Evolutionary conservation across 305 asterid genomes (phyloP), one percentile per base, ranked within the genome.

Genomic region (Striga hermonthica): DNA sequence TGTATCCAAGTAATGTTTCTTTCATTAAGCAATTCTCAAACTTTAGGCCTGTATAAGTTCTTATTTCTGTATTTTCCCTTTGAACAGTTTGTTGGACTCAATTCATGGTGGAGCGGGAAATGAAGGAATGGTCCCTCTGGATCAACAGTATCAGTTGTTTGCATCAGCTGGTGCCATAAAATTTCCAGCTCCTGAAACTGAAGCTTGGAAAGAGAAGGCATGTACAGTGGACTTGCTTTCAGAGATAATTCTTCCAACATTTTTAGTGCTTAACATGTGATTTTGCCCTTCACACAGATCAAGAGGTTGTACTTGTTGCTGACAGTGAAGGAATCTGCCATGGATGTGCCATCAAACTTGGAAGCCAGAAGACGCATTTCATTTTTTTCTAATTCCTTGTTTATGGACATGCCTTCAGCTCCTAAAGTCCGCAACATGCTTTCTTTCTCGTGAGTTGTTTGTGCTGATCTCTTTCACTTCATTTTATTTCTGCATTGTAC

Each of bases 191-290:
- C 93, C 91, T 61, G 95, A 86, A 70, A 78, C 99, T 6, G 96
- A 88, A 82, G 96, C 99, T 81, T 94, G 99, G 99, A 90, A 86
- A 80, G 99, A 94, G 86, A 94, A 94, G 89, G 99, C 86, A 68
- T 28, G 65, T 68, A 56, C 66, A 65, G 31, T 70, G 15, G 22
- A 65, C 52, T 38, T 48, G 49, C 52, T 49, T 69, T 66, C 36
- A 52, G 35, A 6, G 34, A 41, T 61, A n/a, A 36, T 44, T 14
- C 35, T 36, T 38, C 47, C 58, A 52, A 49, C 65, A 35, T 70
- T 47, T 49, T 12, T 63, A 60, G 58, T 39, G 62, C 66, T 45
- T 58, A 54, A 54, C 43, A 11, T 56, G 53, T 62, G 45, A 41
- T 35, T 70, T 64, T 69, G 65, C 50, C 55, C 63, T 74, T 82